Evolutionary conservation across 768 basidiomycete species (phyloP), one percentile per base, ranked within the genome.

Genomic region (Nidularia sp.): DNA sequence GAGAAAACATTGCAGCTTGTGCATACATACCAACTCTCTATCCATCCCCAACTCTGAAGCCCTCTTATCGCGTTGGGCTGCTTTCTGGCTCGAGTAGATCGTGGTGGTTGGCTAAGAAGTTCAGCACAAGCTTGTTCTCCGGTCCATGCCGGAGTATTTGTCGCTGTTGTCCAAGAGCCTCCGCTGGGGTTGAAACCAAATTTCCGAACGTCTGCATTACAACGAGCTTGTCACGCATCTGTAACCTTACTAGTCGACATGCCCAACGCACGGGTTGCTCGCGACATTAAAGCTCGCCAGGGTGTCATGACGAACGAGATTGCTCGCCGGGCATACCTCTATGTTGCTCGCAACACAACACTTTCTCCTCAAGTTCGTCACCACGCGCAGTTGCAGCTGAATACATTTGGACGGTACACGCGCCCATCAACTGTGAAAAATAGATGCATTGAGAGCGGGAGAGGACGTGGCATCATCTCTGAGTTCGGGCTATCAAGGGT

Each of bases 381-480:
- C 66, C 90, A 94, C 58, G 96, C 96, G 12, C 94, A 97, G 67
- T 72, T 98, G 55, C 93, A 97, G 63, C 76, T 97, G 47, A 96
- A 96, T 69, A 84, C 86, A 4, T 91, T 97, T 60, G 85, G 81
- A 47, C 79, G 82, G 25, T 86, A 92, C 65, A 87, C 90, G 0
- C 84, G 90, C 36, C 88, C 91, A n/a, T 85, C 85, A 10, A 85
- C 84, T 2, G 89, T 97, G 33, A 94, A 92, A 74, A 93, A 94
- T 65, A 77, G 95, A 29, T 98, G 96, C 60, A 71, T 77, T 15
- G 90, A 88, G 67, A 84, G 90, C 6, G 96, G 96, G 0, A 77
- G 85, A 53, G 93, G 92, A 5, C 79, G 93, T 54, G 96, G 94
- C 50, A 75, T 97, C 33, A 88, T 98, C 58, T 85, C 86, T 62